A percentile compares a stretch with the other conserved stretches of the same genome.
Evolutionary conservation across 2,329 filamentous ascomycete genomes (phyloP).

Genomic region (Fusarium tanahbumbuense): DNA sequence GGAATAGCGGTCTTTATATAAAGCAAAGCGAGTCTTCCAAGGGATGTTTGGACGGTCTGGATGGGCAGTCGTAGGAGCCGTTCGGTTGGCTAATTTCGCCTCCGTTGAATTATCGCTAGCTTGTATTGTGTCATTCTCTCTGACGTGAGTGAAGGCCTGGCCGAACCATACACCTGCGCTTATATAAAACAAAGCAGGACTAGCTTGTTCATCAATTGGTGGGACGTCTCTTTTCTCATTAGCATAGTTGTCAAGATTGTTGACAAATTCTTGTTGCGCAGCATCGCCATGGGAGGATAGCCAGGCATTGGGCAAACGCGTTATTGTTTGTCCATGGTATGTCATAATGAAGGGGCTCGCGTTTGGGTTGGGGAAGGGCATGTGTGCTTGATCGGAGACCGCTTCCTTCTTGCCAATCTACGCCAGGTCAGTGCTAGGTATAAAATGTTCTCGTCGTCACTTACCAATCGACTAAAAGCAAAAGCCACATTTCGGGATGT

Average conservation of each 20-base stretch:
- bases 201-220: not conserved
- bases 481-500: conserved; percentile 69
- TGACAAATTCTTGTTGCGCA: not conserved
- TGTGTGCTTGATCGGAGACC: not conserved
- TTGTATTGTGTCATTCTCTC: not conserved
- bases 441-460: not conserved
- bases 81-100: rapidly evolving
- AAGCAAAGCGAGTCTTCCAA: not conserved
- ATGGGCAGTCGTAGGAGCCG: not conserved
- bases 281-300: not conserved
- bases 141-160: not conserved
- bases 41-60: not conserved
- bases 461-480: conserved; percentile 52
- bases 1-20: not conserved
- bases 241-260: not conserved
- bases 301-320: conserved; percentile 1
- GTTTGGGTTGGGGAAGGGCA: not conserved
- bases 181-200: not conserved
- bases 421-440: not conserved
- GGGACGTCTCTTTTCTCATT: not conserved
- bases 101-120: not conserved
- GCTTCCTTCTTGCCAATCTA: conserved; percentile 6
- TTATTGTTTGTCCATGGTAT: conserved; percentile 6
- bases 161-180: conserved; percentile 4
- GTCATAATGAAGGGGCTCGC: not conserved